Evolutionary conservation across 352 stramenopile species (phyloP).

Genomic region (Pseudoperonospora humuli): DNA sequence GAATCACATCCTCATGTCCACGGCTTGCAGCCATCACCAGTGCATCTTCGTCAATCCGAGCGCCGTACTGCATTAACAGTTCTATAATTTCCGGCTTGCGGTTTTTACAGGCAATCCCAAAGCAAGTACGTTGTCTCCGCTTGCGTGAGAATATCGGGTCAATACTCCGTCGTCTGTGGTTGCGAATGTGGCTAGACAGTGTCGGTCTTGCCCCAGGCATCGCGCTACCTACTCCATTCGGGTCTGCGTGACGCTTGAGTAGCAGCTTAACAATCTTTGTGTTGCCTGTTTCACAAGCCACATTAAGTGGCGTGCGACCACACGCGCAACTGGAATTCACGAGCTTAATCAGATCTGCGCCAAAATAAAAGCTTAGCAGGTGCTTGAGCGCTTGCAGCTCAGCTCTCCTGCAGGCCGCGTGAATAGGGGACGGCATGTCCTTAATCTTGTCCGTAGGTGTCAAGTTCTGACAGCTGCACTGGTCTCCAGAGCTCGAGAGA

Average conservation of each 20-base stretch:
- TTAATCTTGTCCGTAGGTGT: constrained; percentile 9
- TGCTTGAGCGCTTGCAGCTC: constrained; percentile 66
- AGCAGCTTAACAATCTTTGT: constrained; percentile 51
- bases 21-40: constrained; percentile 36
- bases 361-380: constrained; percentile 58
- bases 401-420: constrained; percentile 49
- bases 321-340: constrained; percentile 62
- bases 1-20: constrained; percentile 37
- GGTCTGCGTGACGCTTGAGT: constrained; percentile 46
- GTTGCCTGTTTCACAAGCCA: constrained; percentile 51
- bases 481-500: constrained; percentile 2
- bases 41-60: constrained; percentile 49
- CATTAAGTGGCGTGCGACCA: constrained; percentile 62
- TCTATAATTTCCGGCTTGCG: constrained; percentile 41
- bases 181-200: constrained; percentile 23
- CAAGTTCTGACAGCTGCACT: constrained; percentile 17
- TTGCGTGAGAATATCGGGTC: constrained; percentile 20
- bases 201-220: constrained; percentile 10
- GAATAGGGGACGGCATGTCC: constrained; percentile 47
- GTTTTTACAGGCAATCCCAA: constrained; percentile 43
- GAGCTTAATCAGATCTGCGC: constrained; percentile 45
- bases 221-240: constrained; percentile 29
- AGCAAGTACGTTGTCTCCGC: constrained; percentile 34
- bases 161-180: constrained; percentile 22
- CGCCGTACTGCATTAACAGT: constrained; percentile 55